phyloP scores from a whole-genome alignment of 2,329 filamentous ascomycete genomes.

The Claviceps africana region DNA sequence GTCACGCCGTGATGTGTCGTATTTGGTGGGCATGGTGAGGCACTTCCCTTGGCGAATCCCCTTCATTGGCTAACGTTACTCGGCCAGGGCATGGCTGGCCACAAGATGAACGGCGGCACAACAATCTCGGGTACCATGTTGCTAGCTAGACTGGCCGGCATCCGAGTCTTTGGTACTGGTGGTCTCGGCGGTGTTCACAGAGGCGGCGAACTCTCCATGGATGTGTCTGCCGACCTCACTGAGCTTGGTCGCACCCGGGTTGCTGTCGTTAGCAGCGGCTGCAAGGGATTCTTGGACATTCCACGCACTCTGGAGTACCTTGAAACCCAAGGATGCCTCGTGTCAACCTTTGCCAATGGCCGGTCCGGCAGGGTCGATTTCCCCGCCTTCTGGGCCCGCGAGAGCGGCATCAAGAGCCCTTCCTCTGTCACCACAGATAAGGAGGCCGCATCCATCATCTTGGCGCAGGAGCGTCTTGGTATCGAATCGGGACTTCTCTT shows the following conservation, averaged over 20 bases:
- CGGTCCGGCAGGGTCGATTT: slow-evolving; percentile 62
- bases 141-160: slow-evolving; percentile 71
- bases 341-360: slow-evolving; percentile 82
- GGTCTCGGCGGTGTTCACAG: slow-evolving; percentile 90
- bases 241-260: slow-evolving; percentile 84
- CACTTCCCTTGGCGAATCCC: slow-evolving; percentile 3
- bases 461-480: slow-evolving; percentile 58
- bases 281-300: slow-evolving; percentile 93
- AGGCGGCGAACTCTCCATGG: slow-evolving; percentile 73
- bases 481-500: slow-evolving; percentile 73
- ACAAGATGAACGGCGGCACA: slow-evolving; percentile 70
- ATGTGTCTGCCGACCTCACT: slow-evolving; percentile 88
- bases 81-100: slow-evolving; percentile 46
- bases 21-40: slow-evolving; percentile 60
- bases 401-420: slow-evolving; percentile 73
- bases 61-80: background rate
- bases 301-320: slow-evolving; percentile 70
- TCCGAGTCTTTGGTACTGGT: slow-evolving; percentile 86
- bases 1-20: slow-evolving; percentile 75
- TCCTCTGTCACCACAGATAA: slow-evolving; percentile 57
- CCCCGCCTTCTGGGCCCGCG: slow-evolving; percentile 82
- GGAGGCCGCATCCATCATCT: slow-evolving; percentile 80
- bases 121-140: slow-evolving; percentile 91
- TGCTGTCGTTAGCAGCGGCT: slow-evolving; percentile 77
- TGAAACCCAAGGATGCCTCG: slow-evolving; percentile 60